Conservation (phyloP, 345 rosid species). For the Nasturtium officinale region DNA sequence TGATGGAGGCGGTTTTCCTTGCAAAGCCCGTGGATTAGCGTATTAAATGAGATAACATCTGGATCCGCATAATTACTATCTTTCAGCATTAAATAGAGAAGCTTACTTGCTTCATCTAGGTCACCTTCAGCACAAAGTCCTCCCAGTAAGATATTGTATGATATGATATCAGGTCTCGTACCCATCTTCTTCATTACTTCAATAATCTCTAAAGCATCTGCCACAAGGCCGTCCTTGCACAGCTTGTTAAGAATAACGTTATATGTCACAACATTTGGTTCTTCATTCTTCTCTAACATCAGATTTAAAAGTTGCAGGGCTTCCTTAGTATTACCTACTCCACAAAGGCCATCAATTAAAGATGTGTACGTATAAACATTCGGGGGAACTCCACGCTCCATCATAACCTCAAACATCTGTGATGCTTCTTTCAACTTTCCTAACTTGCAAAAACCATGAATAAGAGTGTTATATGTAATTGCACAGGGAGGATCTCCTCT, state of each 20-base stretch:
- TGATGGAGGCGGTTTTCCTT: conserved; percentile 49
- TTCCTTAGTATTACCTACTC: conserved; percentile 51
- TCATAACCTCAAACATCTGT: conserved; percentile 48
- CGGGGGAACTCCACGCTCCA: conserved; percentile 50
- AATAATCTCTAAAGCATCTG: conserved; percentile 56
- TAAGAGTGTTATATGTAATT: conserved; percentile 47
- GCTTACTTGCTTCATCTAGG: conserved; percentile 59
- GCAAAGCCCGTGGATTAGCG: conserved; percentile 62
- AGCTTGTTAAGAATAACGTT: conserved; percentile 60
- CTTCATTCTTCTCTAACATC: conserved; percentile 55
- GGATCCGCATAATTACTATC: conserved; percentile 49
- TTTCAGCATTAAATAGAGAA: conserved; percentile 48
- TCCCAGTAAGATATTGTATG: conserved; percentile 59
- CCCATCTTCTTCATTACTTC: conserved; percentile 61
- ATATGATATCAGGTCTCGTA: conserved; percentile 52
- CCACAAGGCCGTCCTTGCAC: conserved; percentile 56
- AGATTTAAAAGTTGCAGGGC: conserved; percentile 59
- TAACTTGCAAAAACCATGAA: conserved; percentile 52
- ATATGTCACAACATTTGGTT: conserved; percentile 55
- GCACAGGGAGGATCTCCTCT: conserved; percentile 51
- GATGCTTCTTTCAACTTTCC: conserved; percentile 58
- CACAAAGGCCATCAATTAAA: conserved; percentile 62
- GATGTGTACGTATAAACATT: conserved; percentile 54
- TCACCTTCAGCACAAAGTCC: conserved; percentile 56
- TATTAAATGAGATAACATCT: conserved; percentile 53